These are phyloP conservation scores for Eragrostis curvula DNA, from an alignment of 176 grass and related monocot species.

Conservation along the genomic window DNA sequence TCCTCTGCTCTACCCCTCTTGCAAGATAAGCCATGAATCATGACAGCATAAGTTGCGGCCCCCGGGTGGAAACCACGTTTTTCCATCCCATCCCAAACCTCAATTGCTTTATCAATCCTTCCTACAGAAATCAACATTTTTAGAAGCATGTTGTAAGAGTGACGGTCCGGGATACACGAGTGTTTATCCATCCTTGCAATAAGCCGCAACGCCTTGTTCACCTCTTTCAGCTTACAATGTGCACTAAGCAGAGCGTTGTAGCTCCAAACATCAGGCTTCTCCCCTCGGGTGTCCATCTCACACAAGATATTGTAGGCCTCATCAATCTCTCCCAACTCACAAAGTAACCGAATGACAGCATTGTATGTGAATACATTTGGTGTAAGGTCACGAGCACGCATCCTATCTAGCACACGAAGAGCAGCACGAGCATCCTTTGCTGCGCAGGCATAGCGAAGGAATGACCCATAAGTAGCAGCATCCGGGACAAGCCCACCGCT, in stretches of 20 bases:
- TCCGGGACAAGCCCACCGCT: slow-evolving; percentile 49
- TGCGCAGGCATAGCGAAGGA: slow-evolving; percentile 61
- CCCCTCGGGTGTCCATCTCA: slow-evolving; percentile 60
- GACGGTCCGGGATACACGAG: slow-evolving; percentile 59
- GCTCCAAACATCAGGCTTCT: slow-evolving; percentile 80
- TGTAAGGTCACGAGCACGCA: slow-evolving; percentile 51
- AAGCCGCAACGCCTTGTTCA: slow-evolving; percentile 71
- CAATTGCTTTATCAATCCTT: slow-evolving; percentile 64
- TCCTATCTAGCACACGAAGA: slow-evolving; percentile 75
- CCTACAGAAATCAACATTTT: slow-evolving; percentile 79
- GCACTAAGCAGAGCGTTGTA: slow-evolving; percentile 73
- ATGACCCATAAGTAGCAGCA: slow-evolving; percentile 75
- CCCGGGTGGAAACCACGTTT: slow-evolving; percentile 67
- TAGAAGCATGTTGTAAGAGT: slow-evolving; percentile 86
- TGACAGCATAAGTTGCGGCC: slow-evolving; percentile 73
- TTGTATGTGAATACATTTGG: slow-evolving; percentile 91
- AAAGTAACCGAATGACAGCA: slow-evolving; percentile 65
- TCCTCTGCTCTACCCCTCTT: slow-evolving; percentile 81
- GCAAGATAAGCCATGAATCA: slow-evolving; percentile 84
- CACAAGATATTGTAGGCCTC: slow-evolving; percentile 84
- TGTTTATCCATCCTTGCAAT: slow-evolving; percentile 79
- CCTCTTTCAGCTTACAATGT: slow-evolving; percentile 83
- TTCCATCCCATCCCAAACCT: slow-evolving; percentile 96
- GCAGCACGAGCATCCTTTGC: slow-evolving; percentile 63
- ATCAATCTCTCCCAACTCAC: slow-evolving; percentile 60